Evolutionary conservation across 78 protist genomes (phyloP).

Genomic region (Dictyostelium intermedium): DNA sequence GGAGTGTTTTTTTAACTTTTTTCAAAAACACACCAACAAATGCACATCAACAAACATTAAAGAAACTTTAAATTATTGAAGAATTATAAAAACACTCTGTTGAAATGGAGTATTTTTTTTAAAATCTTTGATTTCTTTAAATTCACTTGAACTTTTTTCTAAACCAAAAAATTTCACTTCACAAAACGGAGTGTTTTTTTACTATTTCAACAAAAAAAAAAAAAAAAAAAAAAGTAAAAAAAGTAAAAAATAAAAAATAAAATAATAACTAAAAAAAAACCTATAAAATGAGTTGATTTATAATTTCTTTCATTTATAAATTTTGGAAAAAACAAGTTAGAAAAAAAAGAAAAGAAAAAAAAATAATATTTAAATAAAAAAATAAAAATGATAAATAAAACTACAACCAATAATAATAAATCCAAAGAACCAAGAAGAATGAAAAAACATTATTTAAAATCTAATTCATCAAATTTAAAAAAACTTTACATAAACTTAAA

Average conservation of each 20-base stretch:
- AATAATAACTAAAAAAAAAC: neutral
- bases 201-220: neutral
- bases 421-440: neutral
- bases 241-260: neutral
- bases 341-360: neutral
- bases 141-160: neutral
- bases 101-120: neutral
- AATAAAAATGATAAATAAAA: neutral
- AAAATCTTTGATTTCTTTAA: neutral
- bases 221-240: neutral
- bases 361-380: neutral
- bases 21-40: neutral
- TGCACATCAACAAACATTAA: neutral
- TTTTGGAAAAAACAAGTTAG: neutral
- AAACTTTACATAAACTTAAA: neutral
- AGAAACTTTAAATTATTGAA: no score
- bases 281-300: neutral
- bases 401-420: neutral
- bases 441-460: conserved; percentile 11
- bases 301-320: neutral
- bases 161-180: neutral
- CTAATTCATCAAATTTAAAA: neutral
- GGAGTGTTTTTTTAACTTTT: neutral
- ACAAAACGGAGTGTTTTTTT: neutral
- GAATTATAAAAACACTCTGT: neutral